Evolutionary conservation across 139 green algal species (phyloP).

Genomic region (Dunaliella sp.): DNA sequence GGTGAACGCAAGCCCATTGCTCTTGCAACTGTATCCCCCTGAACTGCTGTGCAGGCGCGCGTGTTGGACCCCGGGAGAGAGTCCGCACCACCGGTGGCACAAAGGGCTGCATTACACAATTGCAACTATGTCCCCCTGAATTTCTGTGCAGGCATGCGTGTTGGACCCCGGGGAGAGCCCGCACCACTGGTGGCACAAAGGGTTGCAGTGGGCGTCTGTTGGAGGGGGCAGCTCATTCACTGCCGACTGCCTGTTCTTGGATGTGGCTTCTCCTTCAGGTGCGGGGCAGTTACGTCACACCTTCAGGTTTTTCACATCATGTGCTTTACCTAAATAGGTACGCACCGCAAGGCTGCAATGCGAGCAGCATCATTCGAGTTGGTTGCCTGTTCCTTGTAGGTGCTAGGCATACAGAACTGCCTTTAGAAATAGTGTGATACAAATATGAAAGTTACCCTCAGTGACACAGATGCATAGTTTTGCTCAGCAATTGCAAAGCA

Average conservation of each 20-base stretch:
- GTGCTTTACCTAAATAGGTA: background rate
- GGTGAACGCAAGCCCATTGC: too few relatives aligned
- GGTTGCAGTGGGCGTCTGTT: background rate
- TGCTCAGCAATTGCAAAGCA: too few relatives aligned
- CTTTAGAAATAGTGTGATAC: background rate
- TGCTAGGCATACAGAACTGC: background rate
- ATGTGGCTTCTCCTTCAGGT: conserved; percentile 10
- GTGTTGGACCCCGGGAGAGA: background rate
- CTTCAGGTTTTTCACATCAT: background rate
- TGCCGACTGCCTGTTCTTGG: conserved; percentile 1
- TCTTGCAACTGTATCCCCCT: too few relatives aligned
- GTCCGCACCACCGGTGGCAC: background rate
- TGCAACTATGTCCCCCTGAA: too few relatives aligned
- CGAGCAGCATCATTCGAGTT: background rate
- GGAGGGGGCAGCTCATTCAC: background rate
- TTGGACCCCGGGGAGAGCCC: background rate
- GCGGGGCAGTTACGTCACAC: too few relatives aligned
- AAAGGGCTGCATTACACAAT: background rate
- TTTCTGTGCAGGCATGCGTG: background rate
- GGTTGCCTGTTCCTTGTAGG: background rate
- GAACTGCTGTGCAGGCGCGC: background rate
- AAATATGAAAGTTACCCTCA: background rate
- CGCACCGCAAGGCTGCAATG: background rate
- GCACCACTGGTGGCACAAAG: background rate
- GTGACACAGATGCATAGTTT: background rate